These are phyloP conservation scores for Phytophthora ohioensis DNA, from an alignment of 352 stramenopile species.

Conservation along the genomic window DNA sequence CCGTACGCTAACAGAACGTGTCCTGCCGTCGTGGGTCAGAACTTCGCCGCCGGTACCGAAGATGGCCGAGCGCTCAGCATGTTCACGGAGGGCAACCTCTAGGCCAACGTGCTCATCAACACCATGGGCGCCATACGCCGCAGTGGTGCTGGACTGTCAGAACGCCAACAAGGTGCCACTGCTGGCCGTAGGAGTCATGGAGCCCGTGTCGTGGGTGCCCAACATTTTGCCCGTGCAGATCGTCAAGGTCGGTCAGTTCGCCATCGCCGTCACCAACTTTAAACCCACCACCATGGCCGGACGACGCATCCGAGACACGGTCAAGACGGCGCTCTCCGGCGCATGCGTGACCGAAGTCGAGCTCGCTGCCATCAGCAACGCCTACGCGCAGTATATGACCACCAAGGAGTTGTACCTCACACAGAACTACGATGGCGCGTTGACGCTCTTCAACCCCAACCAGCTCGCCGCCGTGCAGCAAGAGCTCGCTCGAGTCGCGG, in stretches of 20 bases:
- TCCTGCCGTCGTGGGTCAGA: conserved; percentile 55
- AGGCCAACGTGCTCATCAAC: conserved; percentile 44
- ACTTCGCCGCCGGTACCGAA: conserved; percentile 58
- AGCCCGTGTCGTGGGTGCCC: conserved; percentile 49
- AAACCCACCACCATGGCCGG: conserved; percentile 69
- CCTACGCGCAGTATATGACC: no score
- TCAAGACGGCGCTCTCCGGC: conserved; percentile 1
- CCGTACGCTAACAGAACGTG: conserved; percentile 50
- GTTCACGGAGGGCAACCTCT: conserved; percentile 45
- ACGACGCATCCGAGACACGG: conserved; percentile 48
- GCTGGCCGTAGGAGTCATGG: conserved; percentile 46
- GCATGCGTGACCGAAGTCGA: no score
- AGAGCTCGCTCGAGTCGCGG: conserved; percentile 20
- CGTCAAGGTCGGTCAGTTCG: not conserved
- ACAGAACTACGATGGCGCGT: conserved; percentile 76
- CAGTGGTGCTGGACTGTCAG: conserved; percentile 55
- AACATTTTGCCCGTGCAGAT: conserved; percentile 19
- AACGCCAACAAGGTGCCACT: conserved; percentile 49
- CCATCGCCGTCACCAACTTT: conserved; percentile 54
- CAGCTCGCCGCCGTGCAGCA: conserved; percentile 63
- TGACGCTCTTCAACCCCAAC: conserved; percentile 75
- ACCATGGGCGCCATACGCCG: conserved; percentile 32
- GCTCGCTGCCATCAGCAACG: no score
- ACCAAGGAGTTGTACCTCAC: conserved; percentile 55
- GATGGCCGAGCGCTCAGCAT: conserved; percentile 45